phyloP scores from a whole-genome alignment of 768 basidiomycete species.

The Naematelia aurantialba region DNA sequence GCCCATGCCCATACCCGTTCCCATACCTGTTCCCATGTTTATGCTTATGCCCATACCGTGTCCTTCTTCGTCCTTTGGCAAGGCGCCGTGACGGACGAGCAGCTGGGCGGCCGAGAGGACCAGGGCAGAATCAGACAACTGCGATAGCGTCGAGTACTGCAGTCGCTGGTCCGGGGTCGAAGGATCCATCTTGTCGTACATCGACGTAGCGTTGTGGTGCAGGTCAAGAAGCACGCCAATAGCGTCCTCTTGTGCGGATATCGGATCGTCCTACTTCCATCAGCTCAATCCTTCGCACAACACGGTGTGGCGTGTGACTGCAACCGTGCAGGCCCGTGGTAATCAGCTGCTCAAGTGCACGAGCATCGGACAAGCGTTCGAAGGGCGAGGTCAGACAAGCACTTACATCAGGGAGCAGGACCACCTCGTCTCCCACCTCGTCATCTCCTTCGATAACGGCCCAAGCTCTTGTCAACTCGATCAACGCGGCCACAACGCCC shows the following conservation, averaged over 20 bases:
- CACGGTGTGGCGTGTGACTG: background rate
- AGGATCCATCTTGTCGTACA: conserved; percentile 7
- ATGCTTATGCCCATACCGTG: no score
- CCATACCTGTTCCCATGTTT: no score
- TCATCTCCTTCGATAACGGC: conserved; percentile 9
- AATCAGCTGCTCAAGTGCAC: background rate
- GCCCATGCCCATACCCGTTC: no score
- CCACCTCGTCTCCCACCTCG: conserved; percentile 8
- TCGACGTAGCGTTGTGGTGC: conserved; percentile 7
- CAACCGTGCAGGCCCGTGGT: background rate
- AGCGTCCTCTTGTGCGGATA: conserved; percentile 5
- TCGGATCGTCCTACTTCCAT: background rate
- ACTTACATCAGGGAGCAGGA: conserved; percentile 11
- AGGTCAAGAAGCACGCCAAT: conserved; percentile 12
- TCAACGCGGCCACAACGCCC: conserved; percentile 66
- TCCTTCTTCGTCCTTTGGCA: conserved; percentile 11
- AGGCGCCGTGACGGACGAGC: conserved; percentile 4
- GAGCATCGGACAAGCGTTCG: background rate
- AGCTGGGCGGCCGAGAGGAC: conserved; percentile 24
- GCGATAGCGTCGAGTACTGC: conserved; percentile 1
- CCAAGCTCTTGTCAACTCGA: conserved; percentile 46
- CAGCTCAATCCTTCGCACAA: background rate
- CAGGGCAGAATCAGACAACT: conserved; percentile 12
- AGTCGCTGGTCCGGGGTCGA: conserved; percentile 5
- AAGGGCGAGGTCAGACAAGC: background rate